These are phyloP conservation scores for Cornus florida DNA, from an alignment of 148 eudicot species.

Conservation along the genomic window DNA sequence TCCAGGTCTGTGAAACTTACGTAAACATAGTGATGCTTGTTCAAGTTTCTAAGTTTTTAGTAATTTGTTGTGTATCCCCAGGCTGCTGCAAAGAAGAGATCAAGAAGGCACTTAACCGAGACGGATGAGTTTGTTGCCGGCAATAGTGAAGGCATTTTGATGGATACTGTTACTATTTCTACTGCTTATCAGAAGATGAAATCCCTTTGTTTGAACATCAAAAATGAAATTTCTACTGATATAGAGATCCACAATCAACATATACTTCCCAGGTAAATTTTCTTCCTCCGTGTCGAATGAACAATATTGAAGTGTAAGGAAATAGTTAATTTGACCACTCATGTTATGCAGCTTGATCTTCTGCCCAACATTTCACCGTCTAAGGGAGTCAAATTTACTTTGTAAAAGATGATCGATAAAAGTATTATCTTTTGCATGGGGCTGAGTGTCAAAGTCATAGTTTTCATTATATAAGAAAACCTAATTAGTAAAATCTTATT, in stretches of 20 bases:
- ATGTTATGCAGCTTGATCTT: neutral
- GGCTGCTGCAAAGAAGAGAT: slow-evolving; percentile 95
- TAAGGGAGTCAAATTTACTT: neutral
- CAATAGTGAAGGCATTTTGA: slow-evolving; percentile 55
- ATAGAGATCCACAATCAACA: slow-evolving; percentile 87
- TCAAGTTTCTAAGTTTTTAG: slow-evolving; percentile 3
- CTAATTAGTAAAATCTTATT: too few relatives aligned
- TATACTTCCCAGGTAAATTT: slow-evolving; percentile 78
- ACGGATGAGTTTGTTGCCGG: slow-evolving; percentile 80
- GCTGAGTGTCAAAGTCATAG: neutral
- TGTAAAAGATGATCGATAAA: neutral
- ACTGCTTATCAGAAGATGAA: slow-evolving; percentile 93
- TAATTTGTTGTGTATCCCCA: slow-evolving; percentile 19
- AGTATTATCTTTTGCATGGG: too few relatives aligned
- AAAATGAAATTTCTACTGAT: slow-evolving; percentile 83
- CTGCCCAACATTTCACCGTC: neutral
- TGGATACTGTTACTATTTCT: slow-evolving; percentile 61
- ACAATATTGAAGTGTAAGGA: neutral
- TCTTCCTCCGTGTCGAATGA: neutral
- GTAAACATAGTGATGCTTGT: neutral
- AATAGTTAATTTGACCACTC: neutral
- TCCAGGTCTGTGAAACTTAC: slow-evolving; percentile 55
- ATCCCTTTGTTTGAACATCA: slow-evolving; percentile 73
- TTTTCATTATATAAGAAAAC: too few relatives aligned
- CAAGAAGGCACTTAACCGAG: slow-evolving; percentile 80